Evolutionary conservation across 192 early-diverging fungal genomes (phyloP).

Genomic region (Podila epicladia): DNA sequence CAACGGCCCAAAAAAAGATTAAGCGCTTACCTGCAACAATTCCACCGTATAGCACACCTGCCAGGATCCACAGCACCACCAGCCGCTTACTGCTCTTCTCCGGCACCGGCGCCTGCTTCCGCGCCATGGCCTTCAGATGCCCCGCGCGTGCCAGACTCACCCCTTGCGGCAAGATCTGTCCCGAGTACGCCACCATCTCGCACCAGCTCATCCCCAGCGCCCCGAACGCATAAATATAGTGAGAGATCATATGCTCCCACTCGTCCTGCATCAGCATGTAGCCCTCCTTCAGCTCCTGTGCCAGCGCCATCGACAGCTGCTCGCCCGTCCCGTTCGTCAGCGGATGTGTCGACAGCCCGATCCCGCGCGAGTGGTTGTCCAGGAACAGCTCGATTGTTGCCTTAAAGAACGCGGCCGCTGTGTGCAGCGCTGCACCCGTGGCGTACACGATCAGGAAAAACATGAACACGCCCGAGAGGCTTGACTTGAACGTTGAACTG

Average conservation of each 20-base stretch:
- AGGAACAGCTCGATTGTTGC: constrained; percentile 24
- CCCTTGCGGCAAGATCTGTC: constrained; percentile 30
- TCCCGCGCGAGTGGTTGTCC: constrained; percentile 25
- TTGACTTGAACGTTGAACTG: neutral
- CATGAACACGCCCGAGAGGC: constrained; percentile 20
- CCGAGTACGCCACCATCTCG: constrained; percentile 55
- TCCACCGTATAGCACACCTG: constrained; percentile 35
- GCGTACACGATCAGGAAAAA: constrained; percentile 46
- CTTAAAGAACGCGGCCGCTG: constrained; percentile 41
- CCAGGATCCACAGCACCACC: constrained; percentile 28
- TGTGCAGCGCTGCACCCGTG: constrained; percentile 24
- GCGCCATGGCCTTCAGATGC: constrained; percentile 5
- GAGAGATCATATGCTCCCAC: constrained; percentile 62
- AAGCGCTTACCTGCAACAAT: constrained; percentile 34
- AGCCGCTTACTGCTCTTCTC: constrained; percentile 18
- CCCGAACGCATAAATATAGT: constrained; percentile 65
- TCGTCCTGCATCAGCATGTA: constrained; percentile 59
- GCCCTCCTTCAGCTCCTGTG: constrained; percentile 38
- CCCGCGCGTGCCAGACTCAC: constrained; percentile 14
- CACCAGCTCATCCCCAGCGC: constrained; percentile 62
- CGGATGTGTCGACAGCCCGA: constrained; percentile 36
- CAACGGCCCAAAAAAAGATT: too few species aligned
- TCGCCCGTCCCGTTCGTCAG: constrained; percentile 23
- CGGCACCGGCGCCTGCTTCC: too few species aligned
- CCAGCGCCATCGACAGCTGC: constrained; percentile 17